Base-by-base conservation (phyloP, 2,329 filamentous ascomycete genomes). In the Ascosphaera pollenicola region DNA sequence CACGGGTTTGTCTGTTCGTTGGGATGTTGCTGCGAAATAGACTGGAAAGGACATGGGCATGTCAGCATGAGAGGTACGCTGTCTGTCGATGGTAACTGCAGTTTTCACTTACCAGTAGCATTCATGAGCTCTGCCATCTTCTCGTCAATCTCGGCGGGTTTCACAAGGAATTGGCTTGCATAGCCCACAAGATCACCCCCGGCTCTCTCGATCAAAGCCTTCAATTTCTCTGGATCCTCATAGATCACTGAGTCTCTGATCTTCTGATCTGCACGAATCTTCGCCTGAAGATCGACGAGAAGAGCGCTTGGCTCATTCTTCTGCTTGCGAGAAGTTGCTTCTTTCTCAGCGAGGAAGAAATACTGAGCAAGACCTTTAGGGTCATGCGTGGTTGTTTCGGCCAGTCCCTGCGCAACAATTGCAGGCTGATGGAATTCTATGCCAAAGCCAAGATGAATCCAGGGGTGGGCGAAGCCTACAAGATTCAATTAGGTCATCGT, bases 371-470 rank as follows among this genome's bases (percentile, higher is more conserved):
- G 32, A n/a, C 35, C 62, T 54, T 68, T 67, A 35, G 65, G 58
- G 5, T 64, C 59, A 50, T 91, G 81, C 2, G 83, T 70, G 6
- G 77, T 72, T 1, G 78, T 65, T 58, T 91, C 76, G 1, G 84
- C 81, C 15, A 93, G 69, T 1, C 64, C 83, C 57, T 87, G 72
- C 4, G 83, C 81, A 19, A 93, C 66, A 42, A 92, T 73, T 30
- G 78, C 78, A 2, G 81, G 81, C 51, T 92, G 82, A 8, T 68
- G 54, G 61, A 83, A 92, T 52, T 92, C 83, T 28, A 93, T 53
- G 3, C 79, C 84, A 51, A 83, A 92, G 37, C 83, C 79, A 16
- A 92, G 66, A 52, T 92, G 82, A 44, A 93, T 85, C 13, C 89
- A 59, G 2, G 83, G 82, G 50, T 92, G 82, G 2, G 84, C 48